Percentiles rank a stretch among this genome's conserved stretches.
Conservation (phyloP, 306 rosid species). For the Prunus fruticosa region DNA sequence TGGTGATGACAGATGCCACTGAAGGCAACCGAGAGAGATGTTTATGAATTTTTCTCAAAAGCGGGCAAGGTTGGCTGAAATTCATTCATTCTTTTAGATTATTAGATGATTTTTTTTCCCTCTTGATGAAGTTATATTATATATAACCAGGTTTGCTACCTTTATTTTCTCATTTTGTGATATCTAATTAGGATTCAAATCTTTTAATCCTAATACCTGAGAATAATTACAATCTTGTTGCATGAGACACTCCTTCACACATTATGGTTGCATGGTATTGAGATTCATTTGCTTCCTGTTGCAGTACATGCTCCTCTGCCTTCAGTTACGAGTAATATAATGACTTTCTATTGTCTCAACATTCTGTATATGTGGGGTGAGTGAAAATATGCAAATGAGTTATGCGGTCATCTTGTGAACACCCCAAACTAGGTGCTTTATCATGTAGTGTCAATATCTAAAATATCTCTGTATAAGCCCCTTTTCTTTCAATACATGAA, state of each 20-base stretch:
- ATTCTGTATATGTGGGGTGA: conserved; percentile 45
- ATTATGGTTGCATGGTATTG: conserved; percentile 33
- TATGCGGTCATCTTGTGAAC: conserved; percentile 25
- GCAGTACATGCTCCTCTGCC: conserved; percentile 46
- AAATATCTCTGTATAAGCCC: conserved; percentile 3
- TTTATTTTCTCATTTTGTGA: neutral
- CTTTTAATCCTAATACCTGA: neutral
- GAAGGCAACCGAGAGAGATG: conserved; percentile 95
- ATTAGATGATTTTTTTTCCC: neutral
- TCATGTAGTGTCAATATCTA: conserved; percentile 15
- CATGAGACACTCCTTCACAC: conserved; percentile 21
- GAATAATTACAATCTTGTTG: conserved; percentile 20
- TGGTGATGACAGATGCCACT: conserved; percentile 82
- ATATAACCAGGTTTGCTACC: neutral
- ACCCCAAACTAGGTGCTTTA: conserved; percentile 30
- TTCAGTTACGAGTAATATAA: conserved; percentile 47
- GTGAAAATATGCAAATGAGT: conserved; percentile 34
- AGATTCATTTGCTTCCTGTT: conserved; percentile 49
- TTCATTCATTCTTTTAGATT: neutral
- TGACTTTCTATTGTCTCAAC: conserved; percentile 45
- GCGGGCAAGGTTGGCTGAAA: conserved; percentile 86
- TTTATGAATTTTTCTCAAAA: conserved; percentile 84
- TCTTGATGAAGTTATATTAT: neutral
- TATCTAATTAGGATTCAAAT: neutral
- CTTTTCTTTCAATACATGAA: neutral